A percentile compares a stretch with the other conserved stretches of the same genome.
These are phyloP conservation scores for Plasmodium coatneyi DNA, from an alignment of 169 alveolate genomes.

Conservation along the genomic window DNA sequence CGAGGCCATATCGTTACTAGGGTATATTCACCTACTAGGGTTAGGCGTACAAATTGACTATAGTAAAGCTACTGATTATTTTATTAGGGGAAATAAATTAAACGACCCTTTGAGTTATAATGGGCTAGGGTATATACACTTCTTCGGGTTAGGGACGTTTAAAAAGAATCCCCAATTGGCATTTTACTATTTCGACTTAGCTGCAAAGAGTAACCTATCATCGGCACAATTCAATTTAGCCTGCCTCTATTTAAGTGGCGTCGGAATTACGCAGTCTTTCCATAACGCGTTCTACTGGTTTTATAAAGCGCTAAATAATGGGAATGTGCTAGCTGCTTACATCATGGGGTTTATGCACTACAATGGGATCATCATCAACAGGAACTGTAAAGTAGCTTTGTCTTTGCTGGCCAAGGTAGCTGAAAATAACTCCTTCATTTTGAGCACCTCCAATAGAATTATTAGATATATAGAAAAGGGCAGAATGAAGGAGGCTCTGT, in stretches of 20 bases:
- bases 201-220: slow-evolving; percentile 47
- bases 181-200: slow-evolving; percentile 66
- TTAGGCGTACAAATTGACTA: slow-evolving; percentile 47
- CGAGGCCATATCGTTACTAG: slow-evolving; percentile 63
- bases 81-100: slow-evolving; percentile 55
- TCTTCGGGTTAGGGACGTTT: slow-evolving; percentile 54
- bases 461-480: slow-evolving; percentile 67
- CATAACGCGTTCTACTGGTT: slow-evolving; percentile 69
- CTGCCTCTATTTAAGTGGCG: slow-evolving; percentile 62
- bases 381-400: slow-evolving; percentile 61
- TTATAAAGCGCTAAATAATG: slow-evolving; percentile 57
- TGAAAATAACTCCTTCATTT: slow-evolving; percentile 37
- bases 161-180: slow-evolving; percentile 46
- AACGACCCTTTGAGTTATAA: slow-evolving; percentile 68
- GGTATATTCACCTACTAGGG: slow-evolving; percentile 50
- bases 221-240: slow-evolving; percentile 67
- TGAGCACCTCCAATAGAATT: slow-evolving; percentile 55
- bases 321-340: slow-evolving; percentile 60
- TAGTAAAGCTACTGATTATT: slow-evolving; percentile 43
- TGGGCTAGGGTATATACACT: slow-evolving; percentile 70
- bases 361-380: slow-evolving; percentile 42
- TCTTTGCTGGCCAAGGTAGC: slow-evolving; percentile 57
- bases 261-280: slow-evolving; percentile 40
- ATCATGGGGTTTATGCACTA: slow-evolving; percentile 57
- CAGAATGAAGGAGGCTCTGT: slow-evolving; percentile 51